Base-by-base conservation (phyloP, 441 rosid species). In the Erysimum pusillum region DNA sequence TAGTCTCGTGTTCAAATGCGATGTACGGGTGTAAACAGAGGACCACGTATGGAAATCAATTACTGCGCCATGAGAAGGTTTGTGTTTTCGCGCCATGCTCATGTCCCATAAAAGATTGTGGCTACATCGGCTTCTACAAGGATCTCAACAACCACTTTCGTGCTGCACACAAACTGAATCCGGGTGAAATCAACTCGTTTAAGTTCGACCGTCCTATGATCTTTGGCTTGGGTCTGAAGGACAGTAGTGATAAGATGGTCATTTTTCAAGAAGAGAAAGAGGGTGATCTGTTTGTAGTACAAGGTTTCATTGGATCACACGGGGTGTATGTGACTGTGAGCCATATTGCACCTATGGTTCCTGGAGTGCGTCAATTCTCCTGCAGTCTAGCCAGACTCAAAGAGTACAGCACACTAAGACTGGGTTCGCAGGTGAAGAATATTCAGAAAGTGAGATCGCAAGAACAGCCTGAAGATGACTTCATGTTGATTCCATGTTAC, bases 21-120 rank as follows among this genome's bases (percentile, higher is more conserved):
- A 76, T 25, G 51, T 77, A 78, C 9, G 90, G 92, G 15, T 90
- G 95, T 77, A 66, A 67, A 74, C 80, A 80, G 73, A 74, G n/a
- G n/a, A 14, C 73, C 7, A 51, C 28, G 8, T 88, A 71, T 34
- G 67, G 67, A 64, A 77, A 76, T 82, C 36, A 65, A 45, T 20
- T 14, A 80, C 59, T 3, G 11, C 5, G 4, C 44, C 91, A 88
- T 15, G 86, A 83, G 54, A 84, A 75, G 75, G 46, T 22, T 0
- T 89, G 91, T 71, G 13, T 11, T 65, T 74, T 69, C 60, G 38
- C 70, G 6, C 88, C 91, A 0, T 85, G 85, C 35, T 63, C 77
- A 0, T 90, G 94, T 79, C 94, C 91, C 8, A 2, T 74, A 0
- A 6, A 71, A 7, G 72, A 71, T 35, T 88, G 91, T 79, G 31